phyloP scores from a whole-genome alignment of 2,329 filamentous ascomycete genomes.

The Fusarium pseudonygamai region DNA sequence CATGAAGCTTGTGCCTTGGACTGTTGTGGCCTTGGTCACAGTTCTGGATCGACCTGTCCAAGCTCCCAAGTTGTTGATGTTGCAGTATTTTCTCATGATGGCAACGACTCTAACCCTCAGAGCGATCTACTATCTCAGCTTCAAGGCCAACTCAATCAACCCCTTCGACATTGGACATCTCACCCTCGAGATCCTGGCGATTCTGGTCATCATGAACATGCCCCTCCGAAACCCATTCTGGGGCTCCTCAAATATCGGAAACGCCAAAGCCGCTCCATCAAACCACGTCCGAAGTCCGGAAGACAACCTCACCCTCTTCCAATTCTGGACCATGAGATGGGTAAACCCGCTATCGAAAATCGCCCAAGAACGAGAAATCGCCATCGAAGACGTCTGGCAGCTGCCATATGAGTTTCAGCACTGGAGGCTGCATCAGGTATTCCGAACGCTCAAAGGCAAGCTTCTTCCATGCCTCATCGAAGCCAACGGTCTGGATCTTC shows the following conservation, averaged over 20 bases:
- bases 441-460: slow-evolving; percentile 76
- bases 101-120: slow-evolving; percentile 45
- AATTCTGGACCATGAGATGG: slow-evolving; percentile 89
- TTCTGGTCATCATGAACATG: slow-evolving; percentile 50
- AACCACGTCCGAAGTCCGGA: slow-evolving; percentile 73
- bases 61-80: slow-evolving; percentile 53
- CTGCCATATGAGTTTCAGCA: slow-evolving; percentile 87
- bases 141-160: slow-evolving; percentile 28
- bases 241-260: slow-evolving; percentile 47
- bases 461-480: slow-evolving; percentile 74
- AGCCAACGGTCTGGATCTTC: slow-evolving; percentile 82
- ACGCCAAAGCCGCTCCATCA: slow-evolving; percentile 39
- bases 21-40: slow-evolving; percentile 49
- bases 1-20: slow-evolving; percentile 54
- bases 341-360: slow-evolving; percentile 76
- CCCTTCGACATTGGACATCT: slow-evolving; percentile 39
- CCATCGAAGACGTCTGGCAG: slow-evolving; percentile 84
- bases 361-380: slow-evolving; percentile 71
- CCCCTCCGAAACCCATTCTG: slow-evolving; percentile 50
- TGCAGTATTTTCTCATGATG: slow-evolving; percentile 51
- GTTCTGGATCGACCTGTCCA: slow-evolving; percentile 51
- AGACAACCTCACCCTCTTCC: slow-evolving; percentile 81
- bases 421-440: slow-evolving; percentile 75
- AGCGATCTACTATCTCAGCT: slow-evolving; percentile 45
- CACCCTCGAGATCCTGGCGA: slow-evolving; percentile 36